These are phyloP conservation scores for Lumnitzera racemosa DNA, from an alignment of 345 rosid genomes.

Conservation along the genomic window DNA sequence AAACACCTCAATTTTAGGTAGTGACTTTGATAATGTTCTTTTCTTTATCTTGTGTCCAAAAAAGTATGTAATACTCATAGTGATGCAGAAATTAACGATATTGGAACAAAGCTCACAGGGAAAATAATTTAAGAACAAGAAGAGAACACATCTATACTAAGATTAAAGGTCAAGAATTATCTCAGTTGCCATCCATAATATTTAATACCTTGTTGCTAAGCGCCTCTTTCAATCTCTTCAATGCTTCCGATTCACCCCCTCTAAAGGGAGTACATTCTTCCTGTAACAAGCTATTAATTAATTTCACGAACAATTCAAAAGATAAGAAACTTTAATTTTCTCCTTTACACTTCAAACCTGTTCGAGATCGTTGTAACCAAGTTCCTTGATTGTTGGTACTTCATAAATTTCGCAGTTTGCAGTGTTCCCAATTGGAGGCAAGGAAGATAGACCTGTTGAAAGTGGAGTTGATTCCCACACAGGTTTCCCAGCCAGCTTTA, in stretches of 20 bases:
- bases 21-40: no score
- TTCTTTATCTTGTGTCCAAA: no score
- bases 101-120: no score
- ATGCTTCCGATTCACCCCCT: slow-evolving; percentile 88
- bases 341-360: slow-evolving; percentile 28
- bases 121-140: no score
- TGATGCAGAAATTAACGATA: no score
- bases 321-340: neutral
- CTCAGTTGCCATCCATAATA: neutral
- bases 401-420: slow-evolving; percentile 41
- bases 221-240: slow-evolving; percentile 57
- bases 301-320: slow-evolving; percentile 1
- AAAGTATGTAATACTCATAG: no score
- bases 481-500: slow-evolving; percentile 88
- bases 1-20: no score
- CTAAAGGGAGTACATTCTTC: slow-evolving; percentile 55
- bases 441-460: slow-evolving; percentile 32
- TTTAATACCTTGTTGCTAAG: slow-evolving; percentile 50
- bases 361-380: slow-evolving; percentile 51
- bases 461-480: slow-evolving; percentile 54
- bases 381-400: slow-evolving; percentile 64
- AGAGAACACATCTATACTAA: no score
- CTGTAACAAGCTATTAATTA: slow-evolving; percentile 25
- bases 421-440: slow-evolving; percentile 67
- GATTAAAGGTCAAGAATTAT: no score